Conservation (phyloP, 106 monocot genomes). For the Vanilla planifolia region DNA sequence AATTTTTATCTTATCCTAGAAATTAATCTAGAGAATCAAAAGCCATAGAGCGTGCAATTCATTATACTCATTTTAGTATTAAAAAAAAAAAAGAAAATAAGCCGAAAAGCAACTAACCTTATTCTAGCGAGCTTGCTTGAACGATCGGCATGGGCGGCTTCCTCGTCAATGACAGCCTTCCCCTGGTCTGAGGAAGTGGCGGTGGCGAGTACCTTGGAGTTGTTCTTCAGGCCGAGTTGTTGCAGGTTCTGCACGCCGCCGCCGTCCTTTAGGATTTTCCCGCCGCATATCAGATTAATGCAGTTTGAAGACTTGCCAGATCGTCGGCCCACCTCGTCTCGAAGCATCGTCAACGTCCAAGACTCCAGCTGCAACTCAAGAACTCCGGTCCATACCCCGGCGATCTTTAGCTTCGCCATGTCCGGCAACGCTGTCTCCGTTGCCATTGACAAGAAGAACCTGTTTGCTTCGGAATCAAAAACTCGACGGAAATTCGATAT, state of each 20-base stretch:
- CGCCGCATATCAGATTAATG: slow-evolving; percentile 75
- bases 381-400: slow-evolving; percentile 63
- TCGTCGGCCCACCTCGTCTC: slow-evolving; percentile 51
- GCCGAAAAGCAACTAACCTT: slow-evolving; percentile 14
- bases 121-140: slow-evolving; percentile 44
- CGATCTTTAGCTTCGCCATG: slow-evolving; percentile 46
- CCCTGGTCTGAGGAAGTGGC: slow-evolving; percentile 32
- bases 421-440: not conserved
- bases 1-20: too few relatives aligned
- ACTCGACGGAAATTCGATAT: too few relatives aligned
- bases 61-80: too few relatives aligned
- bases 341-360: slow-evolving; percentile 74
- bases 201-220: slow-evolving; percentile 68
- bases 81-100: not conserved
- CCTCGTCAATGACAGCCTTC: slow-evolving; percentile 27
- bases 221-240: slow-evolving; percentile 57
- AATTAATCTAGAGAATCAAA: too few relatives aligned
- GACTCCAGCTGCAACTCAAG: slow-evolving; percentile 51
- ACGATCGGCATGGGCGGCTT: slow-evolving; percentile 49
- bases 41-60: too few relatives aligned
- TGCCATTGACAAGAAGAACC: too few relatives aligned
- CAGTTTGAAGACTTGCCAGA: slow-evolving; percentile 23
- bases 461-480: too few relatives aligned
- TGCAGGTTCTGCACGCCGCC: slow-evolving; percentile 21
- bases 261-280: slow-evolving; percentile 54